These are phyloP conservation scores for Pyrus communis DNA, from an alignment of 306 rosid species.

Conservation along the genomic window DNA sequence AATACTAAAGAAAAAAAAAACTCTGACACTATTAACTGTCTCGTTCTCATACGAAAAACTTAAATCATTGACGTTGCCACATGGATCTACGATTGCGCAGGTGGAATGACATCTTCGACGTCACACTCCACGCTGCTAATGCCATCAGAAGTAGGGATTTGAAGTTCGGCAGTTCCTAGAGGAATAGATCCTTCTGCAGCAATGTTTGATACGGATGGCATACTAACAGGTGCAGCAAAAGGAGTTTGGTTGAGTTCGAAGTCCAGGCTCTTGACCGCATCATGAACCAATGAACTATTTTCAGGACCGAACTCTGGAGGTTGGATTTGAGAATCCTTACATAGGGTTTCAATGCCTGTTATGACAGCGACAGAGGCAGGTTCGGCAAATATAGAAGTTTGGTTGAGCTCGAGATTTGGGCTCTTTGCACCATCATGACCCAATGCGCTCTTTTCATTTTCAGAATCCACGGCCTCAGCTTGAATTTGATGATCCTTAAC, in stretches of 20 bases:
- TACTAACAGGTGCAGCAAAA: constrained; percentile 20
- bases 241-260: constrained; percentile 31
- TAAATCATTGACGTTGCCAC: constrained; percentile 2
- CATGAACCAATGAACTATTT: constrained; percentile 23
- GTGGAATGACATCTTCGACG: constrained; percentile 16
- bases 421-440: constrained; percentile 19
- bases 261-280: constrained; percentile 18
- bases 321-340: constrained; percentile 16
- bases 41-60: constrained; percentile 15
- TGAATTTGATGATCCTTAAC: constrained; percentile 16
- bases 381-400: constrained; percentile 24
- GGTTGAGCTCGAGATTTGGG: constrained; percentile 27
- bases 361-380: constrained; percentile 13
- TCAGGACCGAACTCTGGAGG: constrained; percentile 11
- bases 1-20: neutral
- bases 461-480: constrained; percentile 9
- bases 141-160: constrained; percentile 19
- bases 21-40: neutral
- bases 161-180: constrained; percentile 15
- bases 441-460: constrained; percentile 23
- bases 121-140: constrained; percentile 10
- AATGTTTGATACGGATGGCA: constrained; percentile 9
- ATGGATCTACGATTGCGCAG: constrained; percentile 22
- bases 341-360: constrained; percentile 15
- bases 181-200: constrained; percentile 14